Percentiles rank a stretch among this genome's conserved stretches.
Evolutionary conservation across 139 green algal species (phyloP).

Genomic region (Chlorokybus atmophyticus): DNA sequence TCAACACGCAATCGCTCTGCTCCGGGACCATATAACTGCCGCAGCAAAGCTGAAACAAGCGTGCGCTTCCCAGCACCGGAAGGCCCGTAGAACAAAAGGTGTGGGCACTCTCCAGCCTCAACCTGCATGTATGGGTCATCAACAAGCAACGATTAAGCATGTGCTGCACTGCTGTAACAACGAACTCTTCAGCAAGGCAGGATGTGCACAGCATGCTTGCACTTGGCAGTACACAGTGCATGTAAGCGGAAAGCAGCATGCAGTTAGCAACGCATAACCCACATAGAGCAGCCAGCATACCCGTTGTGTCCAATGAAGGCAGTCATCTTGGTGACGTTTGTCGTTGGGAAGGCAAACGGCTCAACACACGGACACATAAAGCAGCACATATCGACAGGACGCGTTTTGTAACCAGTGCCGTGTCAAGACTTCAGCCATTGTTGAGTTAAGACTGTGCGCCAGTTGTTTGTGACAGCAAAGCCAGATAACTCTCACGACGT

Average conservation of each 20-base stretch:
- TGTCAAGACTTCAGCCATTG: neutral
- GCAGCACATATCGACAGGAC: neutral
- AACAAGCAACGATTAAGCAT: neutral
- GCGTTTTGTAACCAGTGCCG: neutral
- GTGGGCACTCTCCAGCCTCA: slow-evolving; percentile 70
- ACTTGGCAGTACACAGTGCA: neutral
- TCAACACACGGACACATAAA: too few species aligned
- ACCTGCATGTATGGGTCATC: slow-evolving; percentile 39
- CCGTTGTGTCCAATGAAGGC: too few species aligned
- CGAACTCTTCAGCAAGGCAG: neutral
- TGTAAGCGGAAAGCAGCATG: neutral
- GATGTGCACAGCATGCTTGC: neutral
- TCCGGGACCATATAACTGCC: slow-evolving; percentile 74
- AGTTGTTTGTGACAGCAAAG: neutral
- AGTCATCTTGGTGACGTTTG: too few species aligned
- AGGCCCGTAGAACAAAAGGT: slow-evolving; percentile 91
- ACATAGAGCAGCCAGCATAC: neutral
- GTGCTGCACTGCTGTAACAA: neutral
- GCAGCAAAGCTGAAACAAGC: slow-evolving; percentile 74
- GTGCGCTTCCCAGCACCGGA: slow-evolving; percentile 92
- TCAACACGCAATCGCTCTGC: slow-evolving; percentile 85
- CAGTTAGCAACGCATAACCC: neutral
- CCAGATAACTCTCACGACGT: too few species aligned
- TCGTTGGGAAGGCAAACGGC: too few species aligned
- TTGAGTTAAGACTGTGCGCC: slow-evolving; percentile 4